phyloP scores from a whole-genome alignment of 495 filamentous ascomycete species.

The Tuber melanosporum region DNA sequence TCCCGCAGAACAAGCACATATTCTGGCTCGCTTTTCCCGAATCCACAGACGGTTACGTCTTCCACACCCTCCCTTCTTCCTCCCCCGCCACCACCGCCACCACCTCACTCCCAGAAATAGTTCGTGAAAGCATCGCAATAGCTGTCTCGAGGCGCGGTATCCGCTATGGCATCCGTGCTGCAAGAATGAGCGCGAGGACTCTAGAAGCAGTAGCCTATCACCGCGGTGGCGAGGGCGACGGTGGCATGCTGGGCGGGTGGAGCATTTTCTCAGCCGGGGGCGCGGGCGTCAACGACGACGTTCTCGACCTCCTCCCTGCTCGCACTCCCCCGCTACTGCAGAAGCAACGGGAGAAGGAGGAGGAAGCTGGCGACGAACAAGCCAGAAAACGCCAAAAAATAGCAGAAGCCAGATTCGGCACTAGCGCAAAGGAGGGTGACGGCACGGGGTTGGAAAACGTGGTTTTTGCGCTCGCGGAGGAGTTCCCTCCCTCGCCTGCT shows the following conservation, averaged over 20 bases:
- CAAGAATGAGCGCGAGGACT: constrained; percentile 61
- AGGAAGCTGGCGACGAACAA: constrained; percentile 40
- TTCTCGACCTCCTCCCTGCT: constrained; percentile 22
- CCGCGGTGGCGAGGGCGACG: constrained; percentile 61
- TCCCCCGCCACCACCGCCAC: constrained; percentile 38
- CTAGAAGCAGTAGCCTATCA: constrained; percentile 58
- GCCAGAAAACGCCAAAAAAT: constrained; percentile 47
- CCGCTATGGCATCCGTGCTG: constrained; percentile 59
- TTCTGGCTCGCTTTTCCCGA: constrained; percentile 69
- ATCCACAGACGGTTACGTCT: constrained; percentile 66
- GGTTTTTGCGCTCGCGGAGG: constrained; percentile 55
- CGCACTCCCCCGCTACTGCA: constrained; percentile 5
- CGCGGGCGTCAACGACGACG: constrained; percentile 51
- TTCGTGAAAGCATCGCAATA: constrained; percentile 68
- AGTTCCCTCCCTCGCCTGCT: constrained; percentile 40
- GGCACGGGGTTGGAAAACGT: constrained; percentile 55
- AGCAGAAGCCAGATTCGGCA: constrained; percentile 55
- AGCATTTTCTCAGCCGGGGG: constrained; percentile 60
- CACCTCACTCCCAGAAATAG: constrained; percentile 53
- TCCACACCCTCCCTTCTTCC: constrained; percentile 53
- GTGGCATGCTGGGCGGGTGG: constrained; percentile 64
- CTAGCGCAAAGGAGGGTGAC: constrained; percentile 48
- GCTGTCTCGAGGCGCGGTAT: constrained; percentile 65
- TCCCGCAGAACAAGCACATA: constrained; percentile 35
- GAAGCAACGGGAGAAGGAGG: constrained; percentile 37